Conservation (phyloP, 23 red algal species). For the Agarophyton chilense region DNA sequence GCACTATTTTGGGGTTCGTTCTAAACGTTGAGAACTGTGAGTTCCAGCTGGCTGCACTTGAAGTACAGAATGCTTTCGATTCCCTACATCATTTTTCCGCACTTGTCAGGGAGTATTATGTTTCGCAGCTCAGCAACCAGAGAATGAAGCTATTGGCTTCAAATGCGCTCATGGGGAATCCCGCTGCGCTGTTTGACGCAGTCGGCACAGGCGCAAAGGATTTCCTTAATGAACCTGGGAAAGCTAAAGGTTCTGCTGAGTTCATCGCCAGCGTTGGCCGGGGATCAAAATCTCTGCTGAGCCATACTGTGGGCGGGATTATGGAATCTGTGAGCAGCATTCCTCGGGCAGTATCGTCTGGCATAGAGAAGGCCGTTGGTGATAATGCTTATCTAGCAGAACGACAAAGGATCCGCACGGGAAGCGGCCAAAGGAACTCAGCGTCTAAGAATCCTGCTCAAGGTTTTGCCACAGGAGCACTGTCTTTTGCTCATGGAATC, state of each 20-base stretch:
- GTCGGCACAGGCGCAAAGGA: constrained; percentile 82
- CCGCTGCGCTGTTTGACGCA: constrained; percentile 88
- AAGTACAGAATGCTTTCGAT: constrained; percentile 85
- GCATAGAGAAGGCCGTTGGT: constrained; percentile 80
- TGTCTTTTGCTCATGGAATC: constrained; percentile 91
- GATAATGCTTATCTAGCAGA: constrained; percentile 87
- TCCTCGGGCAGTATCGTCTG: constrained; percentile 79
- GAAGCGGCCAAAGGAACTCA: constrained; percentile 33
- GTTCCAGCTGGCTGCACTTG: constrained; percentile 73
- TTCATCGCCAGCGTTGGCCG: constrained; percentile 76
- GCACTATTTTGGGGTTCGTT: constrained; percentile 75
- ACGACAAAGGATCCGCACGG: constrained; percentile 73
- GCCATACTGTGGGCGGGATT: constrained; percentile 89
- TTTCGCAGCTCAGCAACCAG: constrained; percentile 70
- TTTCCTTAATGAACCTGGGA: constrained; percentile 81
- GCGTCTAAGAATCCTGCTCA: constrained; percentile 57
- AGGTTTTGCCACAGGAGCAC: constrained; percentile 75
- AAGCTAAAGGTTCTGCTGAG: constrained; percentile 81
- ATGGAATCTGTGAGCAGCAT: constrained; percentile 83
- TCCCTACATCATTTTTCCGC: constrained; percentile 76
- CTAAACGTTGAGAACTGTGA: constrained; percentile 93
- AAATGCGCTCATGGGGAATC: constrained; percentile 87
- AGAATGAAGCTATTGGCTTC: constrained; percentile 87
- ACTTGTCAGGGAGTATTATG: constrained; percentile 83
- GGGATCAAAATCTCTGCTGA: constrained; percentile 74